Evolutionary conservation across 768 basidiomycete genomes (phyloP).

Genomic region (Russula foetens): DNA sequence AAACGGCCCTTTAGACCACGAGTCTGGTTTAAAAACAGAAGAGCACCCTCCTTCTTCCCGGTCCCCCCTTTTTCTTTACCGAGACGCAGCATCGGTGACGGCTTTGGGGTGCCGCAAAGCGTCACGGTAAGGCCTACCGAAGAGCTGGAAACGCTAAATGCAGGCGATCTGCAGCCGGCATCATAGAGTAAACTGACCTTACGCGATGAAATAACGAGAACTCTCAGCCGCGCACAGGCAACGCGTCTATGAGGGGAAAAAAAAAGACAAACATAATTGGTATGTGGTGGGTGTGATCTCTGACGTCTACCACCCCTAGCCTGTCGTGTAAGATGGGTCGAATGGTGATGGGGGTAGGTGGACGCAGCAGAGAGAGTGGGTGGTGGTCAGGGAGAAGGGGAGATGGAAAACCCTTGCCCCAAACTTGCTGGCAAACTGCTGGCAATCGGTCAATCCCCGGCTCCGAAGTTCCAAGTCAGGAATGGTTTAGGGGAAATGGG

Average conservation of each 20-base stretch:
- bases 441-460: not conserved
- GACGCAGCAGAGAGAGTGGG: not conserved
- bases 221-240: not conserved
- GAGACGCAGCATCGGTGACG: not conserved
- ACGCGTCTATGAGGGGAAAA: not conserved
- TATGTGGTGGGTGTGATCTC: not conserved
- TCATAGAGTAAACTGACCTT: not conserved
- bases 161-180: not conserved
- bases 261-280: too few relatives aligned
- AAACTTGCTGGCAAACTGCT: not conserved
- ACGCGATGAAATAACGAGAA: not conserved
- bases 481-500: not conserved
- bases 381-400: conserved; percentile 4
- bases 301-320: not conserved
- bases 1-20: not conserved
- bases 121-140: not conserved
- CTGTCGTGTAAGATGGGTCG: not conserved
- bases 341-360: not conserved
- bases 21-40: not conserved
- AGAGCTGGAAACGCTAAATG: not conserved
- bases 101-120: conserved; percentile 7
- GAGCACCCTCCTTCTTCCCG: not conserved
- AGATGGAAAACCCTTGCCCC: not conserved
- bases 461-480: not conserved
- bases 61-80: not conserved